These are phyloP conservation scores for Lagenaria siceraria DNA, from an alignment of 306 rosid species.

Conservation along the genomic window DNA sequence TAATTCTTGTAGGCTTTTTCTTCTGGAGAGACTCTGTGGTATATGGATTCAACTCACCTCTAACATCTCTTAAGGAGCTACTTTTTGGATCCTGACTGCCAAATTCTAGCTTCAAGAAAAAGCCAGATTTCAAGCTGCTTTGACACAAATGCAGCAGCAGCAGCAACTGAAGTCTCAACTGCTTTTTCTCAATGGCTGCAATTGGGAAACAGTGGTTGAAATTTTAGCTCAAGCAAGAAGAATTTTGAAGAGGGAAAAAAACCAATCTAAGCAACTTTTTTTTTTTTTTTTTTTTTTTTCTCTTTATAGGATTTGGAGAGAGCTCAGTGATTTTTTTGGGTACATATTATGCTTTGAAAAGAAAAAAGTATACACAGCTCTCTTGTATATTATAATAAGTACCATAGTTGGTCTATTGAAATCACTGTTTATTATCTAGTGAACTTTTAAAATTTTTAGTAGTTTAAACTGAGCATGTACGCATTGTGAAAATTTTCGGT, in stretches of 20 bases:
- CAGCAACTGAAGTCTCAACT: neutral
- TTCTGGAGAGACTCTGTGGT: constrained; percentile 4
- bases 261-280: neutral
- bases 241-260: neutral
- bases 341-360: neutral
- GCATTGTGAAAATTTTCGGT: no score
- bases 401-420: neutral
- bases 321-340: neutral
- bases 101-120: neutral
- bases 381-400: neutral
- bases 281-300: neutral
- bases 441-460: neutral
- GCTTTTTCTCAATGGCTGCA: neutral
- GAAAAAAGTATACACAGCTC: neutral
- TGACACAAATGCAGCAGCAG: neutral
- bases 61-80: constrained; percentile 4
- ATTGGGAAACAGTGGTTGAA: neutral
- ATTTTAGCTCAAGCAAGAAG: neutral
- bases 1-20: neutral
- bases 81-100: neutral
- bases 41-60: neutral
- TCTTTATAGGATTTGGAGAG: neutral
- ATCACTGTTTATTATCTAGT: neutral
- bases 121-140: neutral
- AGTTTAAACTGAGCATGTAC: neutral